Base-by-base conservation (phyloP, 805 yeast species). In the Teunomyces panamensis region DNA sequence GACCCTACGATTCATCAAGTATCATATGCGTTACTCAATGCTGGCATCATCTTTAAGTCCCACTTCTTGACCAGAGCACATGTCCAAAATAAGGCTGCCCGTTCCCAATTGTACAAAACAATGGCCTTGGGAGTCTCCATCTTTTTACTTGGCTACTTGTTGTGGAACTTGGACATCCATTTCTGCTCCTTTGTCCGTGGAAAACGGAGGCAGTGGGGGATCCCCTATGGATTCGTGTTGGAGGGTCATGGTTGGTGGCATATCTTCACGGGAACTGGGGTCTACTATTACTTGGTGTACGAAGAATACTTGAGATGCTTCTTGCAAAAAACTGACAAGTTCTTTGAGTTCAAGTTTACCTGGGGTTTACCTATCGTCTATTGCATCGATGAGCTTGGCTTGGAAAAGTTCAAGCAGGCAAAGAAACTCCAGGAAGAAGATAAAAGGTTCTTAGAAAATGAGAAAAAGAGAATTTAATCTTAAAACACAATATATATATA, bases 171-270 rank as follows among this genome's bases (percentile, higher is more conserved):
- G 56, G 98, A 92, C 64, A 89, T 87, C 48, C 87, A 88, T 54
- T 78, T 85, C 48, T 92, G 98, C 64, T 55, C 70, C 11, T 63
- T 65, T 20, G 83, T 88, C 65, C 76, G 83, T 34, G 50, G 65
- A 5, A 59, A 80, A 11, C 78, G 97, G 64, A 78, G 94, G 49
- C 55, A 68, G 3, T 66, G 73, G 63, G 96, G 97, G 3, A 77
- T 86, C 69, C 97, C 97, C 2, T 78, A 85, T 45, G 98, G 98
- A 1, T 78, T 89, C 51, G 54, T 92, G 3, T 72, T 92, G 30
- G 98, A 92, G 65, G 86, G 96, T 27, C 98, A 92, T 60, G 96
- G 96, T 20, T 92, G 97, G 97, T 92, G 98, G 98, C 98, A 92
- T 62, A 69, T 87, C 9, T 75, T 87, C 53, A 87, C 94, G 0